phyloP scores from a whole-genome alignment of 2,329 filamentous ascomycete species.

The Diplocarpon rosae region DNA sequence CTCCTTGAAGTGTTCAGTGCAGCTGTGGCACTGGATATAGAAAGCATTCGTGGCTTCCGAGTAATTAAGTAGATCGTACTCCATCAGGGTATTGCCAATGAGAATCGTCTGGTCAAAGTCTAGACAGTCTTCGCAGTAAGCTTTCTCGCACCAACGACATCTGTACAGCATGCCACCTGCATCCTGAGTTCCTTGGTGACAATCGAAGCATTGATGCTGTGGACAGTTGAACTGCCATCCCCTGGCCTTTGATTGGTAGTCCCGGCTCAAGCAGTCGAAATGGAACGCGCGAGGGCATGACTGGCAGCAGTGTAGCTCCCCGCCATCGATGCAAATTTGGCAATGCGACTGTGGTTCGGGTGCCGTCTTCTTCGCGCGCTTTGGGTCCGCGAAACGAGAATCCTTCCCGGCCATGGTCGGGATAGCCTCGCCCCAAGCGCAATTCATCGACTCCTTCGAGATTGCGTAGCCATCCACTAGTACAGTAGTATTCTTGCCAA shows the following conservation, averaged over 20 bases:
- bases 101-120: conserved; percentile 40
- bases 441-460: conserved; percentile 42
- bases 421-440: conserved; percentile 44
- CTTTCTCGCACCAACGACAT: conserved; percentile 43
- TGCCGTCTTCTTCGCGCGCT: conserved; percentile 36
- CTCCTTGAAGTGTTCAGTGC: conserved; percentile 29
- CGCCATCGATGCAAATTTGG: conserved; percentile 39
- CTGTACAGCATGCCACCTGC: conserved; percentile 34
- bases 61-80: conserved; percentile 41
- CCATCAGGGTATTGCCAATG: conserved; percentile 39
- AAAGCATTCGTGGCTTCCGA: conserved; percentile 33
- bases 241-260: conserved; percentile 32
- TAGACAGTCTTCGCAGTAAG: conserved; percentile 48
- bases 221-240: conserved; percentile 41
- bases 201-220: conserved; percentile 44
- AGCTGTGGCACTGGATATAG: conserved; percentile 40
- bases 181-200: conserved; percentile 37
- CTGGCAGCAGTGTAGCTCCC: conserved; percentile 36
- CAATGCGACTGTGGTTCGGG: conserved; percentile 40
- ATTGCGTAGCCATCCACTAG: conserved; percentile 44
- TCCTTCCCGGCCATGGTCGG: conserved; percentile 46
- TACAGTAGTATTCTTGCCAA: conserved; percentile 46
- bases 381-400: conserved; percentile 37
- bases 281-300: conserved; percentile 46
- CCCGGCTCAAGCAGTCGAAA: conserved; percentile 34